Base-by-base conservation (phyloP, 2,329 filamentous ascomycete species). In the Curvularia sp. region DNA sequence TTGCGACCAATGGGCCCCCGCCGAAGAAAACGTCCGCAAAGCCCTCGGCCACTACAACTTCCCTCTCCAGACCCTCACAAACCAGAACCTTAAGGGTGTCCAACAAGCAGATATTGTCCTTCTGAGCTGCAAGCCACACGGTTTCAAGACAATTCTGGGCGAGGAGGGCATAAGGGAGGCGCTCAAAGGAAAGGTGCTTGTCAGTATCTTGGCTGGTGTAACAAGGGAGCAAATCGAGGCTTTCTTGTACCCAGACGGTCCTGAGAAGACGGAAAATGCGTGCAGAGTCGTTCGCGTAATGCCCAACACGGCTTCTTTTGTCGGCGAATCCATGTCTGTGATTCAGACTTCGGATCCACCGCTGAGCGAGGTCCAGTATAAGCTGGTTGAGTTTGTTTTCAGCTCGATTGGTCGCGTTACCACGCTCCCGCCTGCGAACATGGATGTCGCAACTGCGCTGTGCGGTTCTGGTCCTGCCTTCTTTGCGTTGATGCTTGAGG, bases 281-380 rank as follows among this genome's bases (percentile, higher is more conserved):
- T 90, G 86, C 76, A 82, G 85, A 42, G 83, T 95, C 44, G 88
- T 96, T 4, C 84, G 92, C 31, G 91, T 89, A 54, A 92, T 96
- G 86, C 92, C 92, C 67, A 96, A 96, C 80, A 93, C 90, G 0
- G 91, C 92, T 10, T 88, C 88, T 26, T 84, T 91, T 49, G 89
- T 96, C 57, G 81, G 91, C 47, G 89, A 96, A 77, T 88, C 86
- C 66, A 95, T 95, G 90, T 94, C 81, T 8, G 82, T 95, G 53
- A 89, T 96, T 65, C 88, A 86, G 48, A 87, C 84, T 0, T 82
- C 84, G 6, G 81, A 80, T 8, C 86, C 88, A 8, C 83, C 87
- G 3, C 80, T 91, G 13, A 80, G 84, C 5, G 72, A 81, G 1
- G 77, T 81, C 18, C 83, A 83, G 30, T 80, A 84, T 71, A 59